phyloP scores from a whole-genome alignment of 139 green algal species.

The Nannochloris sp. region DNA sequence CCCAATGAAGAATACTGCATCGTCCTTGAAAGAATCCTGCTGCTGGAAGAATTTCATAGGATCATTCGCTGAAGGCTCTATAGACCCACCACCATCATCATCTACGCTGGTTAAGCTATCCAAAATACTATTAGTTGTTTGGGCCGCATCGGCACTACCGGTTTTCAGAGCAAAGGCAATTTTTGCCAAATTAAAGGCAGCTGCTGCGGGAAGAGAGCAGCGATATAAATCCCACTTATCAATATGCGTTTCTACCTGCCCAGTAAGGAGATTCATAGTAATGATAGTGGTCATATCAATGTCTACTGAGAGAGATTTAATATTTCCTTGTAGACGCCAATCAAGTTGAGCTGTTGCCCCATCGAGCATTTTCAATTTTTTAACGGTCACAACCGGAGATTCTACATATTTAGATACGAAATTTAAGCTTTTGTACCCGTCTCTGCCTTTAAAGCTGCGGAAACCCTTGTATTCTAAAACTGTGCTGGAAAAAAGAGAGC shows the following conservation, averaged over 20 bases:
- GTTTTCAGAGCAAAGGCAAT: conserved; percentile 23
- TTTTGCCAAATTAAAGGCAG: conserved; percentile 11
- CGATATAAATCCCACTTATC: conserved; percentile 47
- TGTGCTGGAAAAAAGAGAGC: conserved; percentile 22
- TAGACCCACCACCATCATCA: not conserved
- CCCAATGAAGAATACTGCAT: conserved; percentile 10
- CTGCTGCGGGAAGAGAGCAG: conserved; percentile 24
- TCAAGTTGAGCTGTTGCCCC: conserved; percentile 29
- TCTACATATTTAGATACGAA: conserved; percentile 30
- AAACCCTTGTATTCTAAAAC: conserved; percentile 41
- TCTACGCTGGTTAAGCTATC: conserved; percentile 25
- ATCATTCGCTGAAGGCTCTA: conserved; percentile 32
- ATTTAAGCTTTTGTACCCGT: conserved; percentile 33
- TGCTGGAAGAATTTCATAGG: conserved; percentile 51
- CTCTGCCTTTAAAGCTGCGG: conserved; percentile 39
- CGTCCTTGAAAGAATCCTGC: conserved; percentile 26
- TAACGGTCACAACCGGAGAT: conserved; percentile 6
- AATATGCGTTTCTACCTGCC: conserved; percentile 39
- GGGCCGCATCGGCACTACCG: not conserved
- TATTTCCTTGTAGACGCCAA: conserved; percentile 39
- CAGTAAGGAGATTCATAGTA: conserved; percentile 62
- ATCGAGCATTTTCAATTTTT: conserved; percentile 49
- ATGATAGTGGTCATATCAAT: conserved; percentile 23
- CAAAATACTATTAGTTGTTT: conserved; percentile 7
- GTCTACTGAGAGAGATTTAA: conserved; percentile 24